Evolutionary conservation across 139 green algal species (phyloP), one percentile per base, ranked within the genome.

Genomic region (Chlamydomonas eustigma): DNA sequence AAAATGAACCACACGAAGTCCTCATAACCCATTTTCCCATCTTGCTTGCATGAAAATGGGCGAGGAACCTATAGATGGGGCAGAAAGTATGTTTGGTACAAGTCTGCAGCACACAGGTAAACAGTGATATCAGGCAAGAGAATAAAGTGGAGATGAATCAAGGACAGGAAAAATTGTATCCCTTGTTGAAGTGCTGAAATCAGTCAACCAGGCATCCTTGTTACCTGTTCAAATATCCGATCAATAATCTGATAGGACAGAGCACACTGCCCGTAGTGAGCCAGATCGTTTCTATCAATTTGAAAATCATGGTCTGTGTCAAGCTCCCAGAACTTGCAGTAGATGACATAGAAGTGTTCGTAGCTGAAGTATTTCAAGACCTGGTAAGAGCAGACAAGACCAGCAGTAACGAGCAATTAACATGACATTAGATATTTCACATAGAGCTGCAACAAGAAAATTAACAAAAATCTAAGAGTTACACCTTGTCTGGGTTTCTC

Each of bases 251-350:
- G 87, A 84, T 94, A 98, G 1, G 93, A 98, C 37, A 99, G 87
- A 24, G 91, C 90, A 71, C 83, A 86, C 84, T 98, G 94, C 78
- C 44, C 64, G 81, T 99, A 99, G 52, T 94, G 87, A 68, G 97
- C 85, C 52, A 99, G 83, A 80, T 99, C 96, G 6, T 97, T 91
- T 50, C 88, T 84, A 65, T 92, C 91, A 37, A 99, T 90, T 30
- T 93, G 74, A 78, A 99, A 99, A 85, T 99, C 95, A 83, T 99
- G 96, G 86, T 99, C 96, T 5, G 75, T 87, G 85, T 99, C 96
- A 37, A 99, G 90, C 88, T 99, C 96, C 96, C 96, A 99, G 76
- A 99, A 99, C 88, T 99, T 99, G 94, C 96, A 99, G 87, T 99
- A 99, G 69, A 99, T 94, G 37, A 99, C 96, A 80, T 99, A 99